Evolutionary conservation across 257 asterid genomes (phyloP), one percentile per base, ranked within the genome.

Genomic region (Galeopsis tetrahit): DNA sequence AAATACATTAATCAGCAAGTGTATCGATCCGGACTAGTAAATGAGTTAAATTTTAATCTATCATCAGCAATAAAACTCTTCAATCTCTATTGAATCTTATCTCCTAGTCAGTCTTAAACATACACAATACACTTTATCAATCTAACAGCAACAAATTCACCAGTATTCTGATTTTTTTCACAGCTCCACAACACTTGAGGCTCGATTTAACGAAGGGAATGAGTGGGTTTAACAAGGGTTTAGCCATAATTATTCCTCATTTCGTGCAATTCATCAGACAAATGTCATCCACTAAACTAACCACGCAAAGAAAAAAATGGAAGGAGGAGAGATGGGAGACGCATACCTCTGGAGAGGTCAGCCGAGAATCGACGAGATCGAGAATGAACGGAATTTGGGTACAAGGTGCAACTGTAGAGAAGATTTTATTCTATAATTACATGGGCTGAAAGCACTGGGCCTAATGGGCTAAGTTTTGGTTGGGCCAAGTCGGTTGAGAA

Each of bases 381-480:
- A 49, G 13, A 48, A n/a, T n/a, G 66, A 66, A 49, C 44, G 64
- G 77, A 55, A 60, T 71, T 28, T 51, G 14, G 40, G 65, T 4
- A 55, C 64, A 70, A 46, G 6, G 10, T 40, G 9, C 6, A 46
- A 51, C 9, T 53, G 56, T 8, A 21, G 55, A 21, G 55, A 48
- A 48, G 55, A 49, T 49, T 49, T n/a, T 49, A 21, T 53, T 77
- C 65, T n/a, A 63, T 0, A 38, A 28, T 48, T 57, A 1, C 7
- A 33, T 71, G 77, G 74, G 81, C 81, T 4, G 8, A 15, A 9
- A 7, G 9, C 10, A 48, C 5, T 63, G 68, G 68, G 76, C 80
- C 62, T 10, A 0, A 2, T 33, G 11, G 38, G 55, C 17, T 52
- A 0, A 34, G 7, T 64, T 17, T 52, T 14, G 6, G 11, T 21